Conservation (phyloP, 805 yeast species). For the Starmerella asiatica region DNA sequence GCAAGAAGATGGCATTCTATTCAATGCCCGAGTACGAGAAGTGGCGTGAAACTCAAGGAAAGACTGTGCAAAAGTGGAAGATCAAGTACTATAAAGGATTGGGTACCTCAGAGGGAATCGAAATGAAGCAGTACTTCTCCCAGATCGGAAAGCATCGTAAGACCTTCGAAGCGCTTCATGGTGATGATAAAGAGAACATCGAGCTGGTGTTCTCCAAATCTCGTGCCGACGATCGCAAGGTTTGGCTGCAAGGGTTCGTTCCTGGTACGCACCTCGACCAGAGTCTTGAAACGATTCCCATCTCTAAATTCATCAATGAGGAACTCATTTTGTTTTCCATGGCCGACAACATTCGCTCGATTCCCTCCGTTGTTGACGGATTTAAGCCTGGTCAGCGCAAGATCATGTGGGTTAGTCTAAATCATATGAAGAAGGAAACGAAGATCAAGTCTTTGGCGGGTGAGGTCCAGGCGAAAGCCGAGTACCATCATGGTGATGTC, state of each 20-base stretch:
- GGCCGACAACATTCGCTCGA: conserved; percentile 93
- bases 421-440: conserved; percentile 61
- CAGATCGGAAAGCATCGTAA: conserved; percentile 78
- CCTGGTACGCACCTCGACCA: conserved; percentile 93
- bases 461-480: conserved; percentile 74
- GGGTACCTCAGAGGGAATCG: conserved; percentile 81
- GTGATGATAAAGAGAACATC: conserved; percentile 54
- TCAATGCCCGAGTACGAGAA: conserved; percentile 90
- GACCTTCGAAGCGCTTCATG: conserved; percentile 66
- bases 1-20: conserved; percentile 57
- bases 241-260: conserved; percentile 80
- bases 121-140: conserved; percentile 77
- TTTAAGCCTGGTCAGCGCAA: conserved; percentile 95
- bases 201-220: conserved; percentile 91
- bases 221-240: conserved; percentile 93
- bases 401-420: conserved; percentile 76
- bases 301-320: conserved; percentile 85
- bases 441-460: conserved; percentile 88
- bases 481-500: conserved; percentile 90
- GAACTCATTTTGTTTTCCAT: conserved; percentile 87
- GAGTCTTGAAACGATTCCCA: conserved; percentile 60
- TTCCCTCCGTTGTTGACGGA: conserved; percentile 89
- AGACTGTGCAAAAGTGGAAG: conserved; percentile 54
- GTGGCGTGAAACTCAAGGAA: conserved; percentile 82
- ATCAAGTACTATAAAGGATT: conserved; percentile 96